phyloP scores from a whole-genome alignment of 140 eudicot species.

The Artemisia princeps region DNA sequence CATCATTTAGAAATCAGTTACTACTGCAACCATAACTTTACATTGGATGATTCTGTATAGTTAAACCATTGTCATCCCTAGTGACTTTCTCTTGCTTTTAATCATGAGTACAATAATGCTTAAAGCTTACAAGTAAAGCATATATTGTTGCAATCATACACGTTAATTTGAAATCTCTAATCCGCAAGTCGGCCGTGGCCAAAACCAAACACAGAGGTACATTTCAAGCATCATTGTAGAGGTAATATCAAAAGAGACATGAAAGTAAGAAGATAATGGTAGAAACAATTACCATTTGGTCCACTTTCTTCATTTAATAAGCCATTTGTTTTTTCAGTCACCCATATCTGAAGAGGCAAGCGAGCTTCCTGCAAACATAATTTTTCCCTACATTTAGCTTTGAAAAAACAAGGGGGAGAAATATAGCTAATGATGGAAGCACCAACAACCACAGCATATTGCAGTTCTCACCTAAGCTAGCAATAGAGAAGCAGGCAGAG shows the following conservation, averaged over 20 bases:
- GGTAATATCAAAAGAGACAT: conserved; percentile 5
- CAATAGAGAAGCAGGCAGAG: not conserved
- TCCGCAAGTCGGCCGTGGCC: not conserved
- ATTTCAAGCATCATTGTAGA: not conserved
- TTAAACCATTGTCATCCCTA: no score
- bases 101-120: no score
- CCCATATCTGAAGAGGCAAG: conserved; percentile 86
- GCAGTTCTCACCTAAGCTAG: conserved; percentile 8
- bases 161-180: not conserved
- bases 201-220: conserved; percentile 10
- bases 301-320: conserved; percentile 50
- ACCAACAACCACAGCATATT: conserved; percentile 14
- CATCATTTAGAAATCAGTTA: no score
- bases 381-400: conserved; percentile 11
- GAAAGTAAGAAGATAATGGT: conserved; percentile 14
- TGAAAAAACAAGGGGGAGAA: no score
- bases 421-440: conserved; percentile 10
- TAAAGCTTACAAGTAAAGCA: no score
- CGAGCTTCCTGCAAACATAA: conserved; percentile 69
- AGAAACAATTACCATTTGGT: conserved; percentile 43
- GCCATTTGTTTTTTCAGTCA: conserved; percentile 71
- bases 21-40: no score
- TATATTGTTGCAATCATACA: no score
- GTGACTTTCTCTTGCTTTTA: no score
- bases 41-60: no score